Base-by-base conservation (phyloP, 2,329 filamentous ascomycete genomes). In the Monosporascus sp. region DNA sequence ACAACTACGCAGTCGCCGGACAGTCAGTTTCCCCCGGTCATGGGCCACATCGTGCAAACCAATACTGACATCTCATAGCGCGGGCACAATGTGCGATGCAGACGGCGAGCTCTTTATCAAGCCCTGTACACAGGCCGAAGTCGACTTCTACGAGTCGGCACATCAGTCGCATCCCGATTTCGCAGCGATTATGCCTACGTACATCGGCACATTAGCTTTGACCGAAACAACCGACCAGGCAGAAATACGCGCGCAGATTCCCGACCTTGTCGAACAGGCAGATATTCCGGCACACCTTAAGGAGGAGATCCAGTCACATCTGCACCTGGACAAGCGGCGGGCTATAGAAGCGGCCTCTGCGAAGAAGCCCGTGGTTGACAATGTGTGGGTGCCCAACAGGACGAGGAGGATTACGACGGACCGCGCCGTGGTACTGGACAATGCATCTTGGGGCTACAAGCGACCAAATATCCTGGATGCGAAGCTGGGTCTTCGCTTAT, bases 41-140 rank as follows among this genome's bases (percentile, higher is more conserved):
- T 26, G 49, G 7, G 31, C 44, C 20, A n/a, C 19, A 51, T 54
- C 45, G 59, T 63, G 52, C 2, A 20, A 20, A 9, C 19, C 17
- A 8, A 11, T 16, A 62, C 64, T 59, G 49, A 55, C 45, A 8
- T 37, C 37, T 52, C 16, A 50, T 67, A 97, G 92, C 74, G 92
- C 95, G 61, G 94, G 94, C 59, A 93, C 96, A 47, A 82, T 96
- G 63, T 91, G 87, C 67, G 91, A 96, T 66, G 78, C 81, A 52
- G 85, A 89, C 51, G 94, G 94, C 68, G 84, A 88, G 58, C 78
- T 97, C 37, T 89, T 99, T 68, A 90, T 97, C 68, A 99, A 99
- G 73, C 94, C 94, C 19, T 97, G 93, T 71, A 96, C 89, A 0
- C 74, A 84, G 58, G 79, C 85, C 58, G 94, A 99, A 74, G 84